Evolutionary conservation across 2,329 filamentous ascomycete genomes (phyloP).

Genomic region (Didymella segeticola): DNA sequence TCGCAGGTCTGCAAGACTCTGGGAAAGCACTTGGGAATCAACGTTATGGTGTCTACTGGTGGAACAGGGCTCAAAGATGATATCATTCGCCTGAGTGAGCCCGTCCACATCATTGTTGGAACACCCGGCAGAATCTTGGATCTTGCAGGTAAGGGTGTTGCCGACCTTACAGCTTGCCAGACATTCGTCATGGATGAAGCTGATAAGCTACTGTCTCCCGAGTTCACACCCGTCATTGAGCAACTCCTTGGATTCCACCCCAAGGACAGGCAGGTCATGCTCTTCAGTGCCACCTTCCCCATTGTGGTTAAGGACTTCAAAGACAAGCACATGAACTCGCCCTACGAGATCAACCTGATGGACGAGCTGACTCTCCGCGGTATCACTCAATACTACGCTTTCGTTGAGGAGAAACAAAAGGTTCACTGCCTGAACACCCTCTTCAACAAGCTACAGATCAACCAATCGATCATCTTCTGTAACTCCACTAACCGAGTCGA

Average conservation of each 20-base stretch:
- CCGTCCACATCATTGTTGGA: conserved; percentile 96
- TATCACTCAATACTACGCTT: conserved; percentile 99
- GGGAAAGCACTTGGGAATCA: conserved; percentile 94
- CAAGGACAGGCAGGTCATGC: conserved; percentile 98
- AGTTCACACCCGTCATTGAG: conserved; percentile 97
- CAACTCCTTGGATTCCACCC: conserved; percentile 94
- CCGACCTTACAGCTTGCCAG: conserved; percentile 92
- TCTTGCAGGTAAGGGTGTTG: conserved; percentile 93
- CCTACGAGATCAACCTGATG: conserved; percentile 99
- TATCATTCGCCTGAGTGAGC: conserved; percentile 90
- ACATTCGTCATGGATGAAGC: conserved; percentile 99
- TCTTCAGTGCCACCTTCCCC: conserved; percentile 98
- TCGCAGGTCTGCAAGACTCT: conserved; percentile 99
- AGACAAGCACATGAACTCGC: conserved; percentile 95
- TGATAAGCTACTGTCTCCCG: conserved; percentile 93
- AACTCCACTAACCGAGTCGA: conserved; percentile 99
- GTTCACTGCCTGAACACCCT: conserved; percentile 98
- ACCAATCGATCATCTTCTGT: conserved; percentile 99
- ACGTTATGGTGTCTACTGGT: conserved; percentile 99
- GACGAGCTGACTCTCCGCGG: conserved; percentile 96
- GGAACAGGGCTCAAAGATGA: conserved; percentile 95
- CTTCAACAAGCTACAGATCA: conserved; percentile 98
- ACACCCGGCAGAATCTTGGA: conserved; percentile 96
- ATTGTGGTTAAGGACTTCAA: conserved; percentile 97
- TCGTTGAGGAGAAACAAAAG: conserved; percentile 99